Conservation (phyloP, 2,329 filamentous ascomycete genomes). For the Botrytis byssoidea region DNA sequence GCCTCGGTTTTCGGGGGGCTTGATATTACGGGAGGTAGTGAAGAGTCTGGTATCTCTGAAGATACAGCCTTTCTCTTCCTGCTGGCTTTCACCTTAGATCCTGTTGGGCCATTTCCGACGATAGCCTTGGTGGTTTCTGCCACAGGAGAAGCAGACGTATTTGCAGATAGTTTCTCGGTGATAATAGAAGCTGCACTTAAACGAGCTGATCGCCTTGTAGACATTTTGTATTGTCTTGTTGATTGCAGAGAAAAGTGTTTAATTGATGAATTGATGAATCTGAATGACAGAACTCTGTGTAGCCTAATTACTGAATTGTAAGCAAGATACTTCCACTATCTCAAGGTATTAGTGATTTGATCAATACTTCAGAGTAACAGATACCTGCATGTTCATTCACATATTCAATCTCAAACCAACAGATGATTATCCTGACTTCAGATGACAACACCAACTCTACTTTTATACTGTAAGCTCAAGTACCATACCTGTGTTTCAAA, state of each 20-base stretch:
- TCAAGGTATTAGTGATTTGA: background rate
- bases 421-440: background rate
- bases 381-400: slow-evolving; percentile 1
- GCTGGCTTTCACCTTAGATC: slow-evolving; percentile 23
- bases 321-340: slow-evolving; percentile 14
- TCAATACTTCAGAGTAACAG: background rate
- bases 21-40: background rate
- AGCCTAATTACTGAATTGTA: slow-evolving; percentile 24
- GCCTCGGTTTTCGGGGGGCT: background rate
- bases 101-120: slow-evolving; percentile 10
- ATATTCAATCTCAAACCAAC: too few species aligned
- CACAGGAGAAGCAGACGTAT: slow-evolving; percentile 5
- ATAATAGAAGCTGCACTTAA: slow-evolving; percentile 28
- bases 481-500: background rate
- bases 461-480: background rate
- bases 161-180: slow-evolving; percentile 21
- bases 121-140: background rate
- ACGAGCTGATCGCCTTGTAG: slow-evolving; percentile 35
- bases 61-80: background rate
- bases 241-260: slow-evolving; percentile 7
- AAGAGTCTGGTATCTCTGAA: background rate
- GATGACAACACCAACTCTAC: background rate
- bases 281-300: slow-evolving; percentile 20
- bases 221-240: slow-evolving; percentile 29
- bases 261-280: background rate